Evolutionary conservation across 805 yeast species (phyloP).

Genomic region (Hemisphaericaspora nanyangensis): DNA sequence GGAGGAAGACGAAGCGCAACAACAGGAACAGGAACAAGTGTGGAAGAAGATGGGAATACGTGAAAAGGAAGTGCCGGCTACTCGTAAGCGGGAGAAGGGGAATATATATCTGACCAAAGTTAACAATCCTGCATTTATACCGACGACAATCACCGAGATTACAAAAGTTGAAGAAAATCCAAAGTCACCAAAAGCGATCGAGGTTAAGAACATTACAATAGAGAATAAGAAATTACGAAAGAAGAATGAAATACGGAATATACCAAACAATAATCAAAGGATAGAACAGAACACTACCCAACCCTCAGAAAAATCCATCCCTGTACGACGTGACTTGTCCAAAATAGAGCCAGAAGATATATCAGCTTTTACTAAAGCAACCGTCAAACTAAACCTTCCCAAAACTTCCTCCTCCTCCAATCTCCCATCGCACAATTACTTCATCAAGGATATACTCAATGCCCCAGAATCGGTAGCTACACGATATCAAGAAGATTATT

Average conservation of each 20-base stretch:
- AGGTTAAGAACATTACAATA: no score
- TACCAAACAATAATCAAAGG: no score
- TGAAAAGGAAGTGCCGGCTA: not conserved
- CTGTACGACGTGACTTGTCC: not conserved
- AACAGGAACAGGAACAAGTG: not conserved
- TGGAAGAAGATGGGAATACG: not conserved
- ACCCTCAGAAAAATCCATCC: not conserved
- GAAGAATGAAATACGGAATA: not conserved
- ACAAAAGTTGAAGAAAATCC: not conserved
- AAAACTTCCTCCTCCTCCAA: not conserved
- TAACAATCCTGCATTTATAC: conserved; percentile 16
- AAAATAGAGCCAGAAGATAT: not conserved
- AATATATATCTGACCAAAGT: conserved; percentile 14
- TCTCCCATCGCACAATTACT: not conserved
- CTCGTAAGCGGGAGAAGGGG: not conserved
- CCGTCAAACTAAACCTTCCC: not conserved
- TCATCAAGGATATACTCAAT: not conserved
- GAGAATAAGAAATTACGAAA: no score
- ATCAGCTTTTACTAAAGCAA: not conserved
- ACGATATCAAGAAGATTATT: conserved; percentile 18
- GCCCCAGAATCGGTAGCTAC: not conserved
- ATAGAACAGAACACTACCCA: no score
- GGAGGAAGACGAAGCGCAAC: not conserved
- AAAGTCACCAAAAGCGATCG: not conserved
- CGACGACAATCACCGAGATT: conserved; percentile 1